These are phyloP conservation scores for Sarocladium oryzae DNA, from an alignment of 2,329 filamentous ascomycete genomes.

Conservation along the genomic window DNA sequence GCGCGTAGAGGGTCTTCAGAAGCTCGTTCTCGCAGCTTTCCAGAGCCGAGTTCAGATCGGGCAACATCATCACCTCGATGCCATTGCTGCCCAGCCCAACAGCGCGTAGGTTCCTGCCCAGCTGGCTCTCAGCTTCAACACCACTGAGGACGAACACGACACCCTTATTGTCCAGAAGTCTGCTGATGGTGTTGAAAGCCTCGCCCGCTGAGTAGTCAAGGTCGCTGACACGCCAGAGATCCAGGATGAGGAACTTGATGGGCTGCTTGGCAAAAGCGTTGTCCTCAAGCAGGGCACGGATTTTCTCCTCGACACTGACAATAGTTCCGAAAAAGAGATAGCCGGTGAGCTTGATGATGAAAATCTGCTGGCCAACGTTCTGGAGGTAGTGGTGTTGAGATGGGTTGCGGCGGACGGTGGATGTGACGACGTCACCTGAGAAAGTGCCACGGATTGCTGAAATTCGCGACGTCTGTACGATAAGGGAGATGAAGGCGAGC, in stretches of 20 bases:
- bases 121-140: conserved; percentile 65
- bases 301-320: conserved; percentile 85
- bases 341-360: conserved; percentile 84
- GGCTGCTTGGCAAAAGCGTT: conserved; percentile 70
- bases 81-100: conserved; percentile 74
- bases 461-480: conserved; percentile 84
- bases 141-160: conserved; percentile 81
- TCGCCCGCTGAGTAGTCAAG: conserved; percentile 96
- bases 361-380: conserved; percentile 80
- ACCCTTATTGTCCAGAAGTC: conserved; percentile 68
- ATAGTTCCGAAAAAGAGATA: conserved; percentile 99
- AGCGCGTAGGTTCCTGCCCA: conserved; percentile 73
- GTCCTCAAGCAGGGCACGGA: conserved; percentile 75
- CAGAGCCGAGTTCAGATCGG: conserved; percentile 85
- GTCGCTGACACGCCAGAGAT: conserved; percentile 83
- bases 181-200: conserved; percentile 87
- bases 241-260: conserved; percentile 84
- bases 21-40: conserved; percentile 95
- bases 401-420: conserved; percentile 85
- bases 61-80: conserved; percentile 72
- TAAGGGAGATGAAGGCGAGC: conserved; percentile 82
- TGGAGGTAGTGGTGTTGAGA: conserved; percentile 82
- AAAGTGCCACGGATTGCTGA: conserved; percentile 88
- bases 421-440: conserved; percentile 80
- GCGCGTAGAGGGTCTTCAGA: conserved; percentile 70